phyloP scores from a whole-genome alignment of 202 grass and related monocot genomes.

The Schoenoplectus tabernaemontani region DNA sequence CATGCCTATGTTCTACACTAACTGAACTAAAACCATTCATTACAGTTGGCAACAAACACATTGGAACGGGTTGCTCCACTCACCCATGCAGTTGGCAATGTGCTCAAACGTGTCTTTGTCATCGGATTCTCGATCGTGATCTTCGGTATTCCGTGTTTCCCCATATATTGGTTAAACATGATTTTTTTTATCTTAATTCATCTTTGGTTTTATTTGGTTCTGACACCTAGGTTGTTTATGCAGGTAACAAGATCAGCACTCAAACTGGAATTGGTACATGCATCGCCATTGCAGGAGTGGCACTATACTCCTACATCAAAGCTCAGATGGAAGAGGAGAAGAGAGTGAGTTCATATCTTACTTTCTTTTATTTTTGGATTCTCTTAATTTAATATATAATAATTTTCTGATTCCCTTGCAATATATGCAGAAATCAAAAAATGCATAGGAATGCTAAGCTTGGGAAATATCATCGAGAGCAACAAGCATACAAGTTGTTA shows the following conservation, averaged over 20 bases:
- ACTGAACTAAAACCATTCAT: conserved; percentile 22
- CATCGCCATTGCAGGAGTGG: conserved; percentile 91
- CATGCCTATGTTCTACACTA: too few species aligned
- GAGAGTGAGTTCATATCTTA: conserved; percentile 49
- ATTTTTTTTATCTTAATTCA: conserved; percentile 9
- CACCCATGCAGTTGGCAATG: conserved; percentile 94
- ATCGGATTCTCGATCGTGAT: conserved; percentile 82
- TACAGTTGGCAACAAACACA: conserved; percentile 89
- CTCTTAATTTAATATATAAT: not conserved
- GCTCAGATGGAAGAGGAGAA: conserved; percentile 96
- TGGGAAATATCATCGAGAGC: not conserved
- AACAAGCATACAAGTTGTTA: not conserved
- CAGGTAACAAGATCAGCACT: conserved; percentile 87
- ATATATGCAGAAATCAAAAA: conserved; percentile 17
- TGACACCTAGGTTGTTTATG: conserved; percentile 16
- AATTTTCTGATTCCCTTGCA: not conserved
- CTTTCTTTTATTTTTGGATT: not conserved
- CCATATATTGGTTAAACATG: conserved; percentile 14
- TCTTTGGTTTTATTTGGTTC: not conserved
- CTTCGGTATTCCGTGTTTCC: conserved; percentile 47
- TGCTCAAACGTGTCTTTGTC: conserved; percentile 98
- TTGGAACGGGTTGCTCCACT: conserved; percentile 93
- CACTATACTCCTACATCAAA: conserved; percentile 91
- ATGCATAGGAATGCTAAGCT: conserved; percentile 15
- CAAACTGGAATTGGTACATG: conserved; percentile 89